Base-by-base conservation (phyloP, 1,139 yeast genomes). In the Blastobotrys aristatus region DNA sequence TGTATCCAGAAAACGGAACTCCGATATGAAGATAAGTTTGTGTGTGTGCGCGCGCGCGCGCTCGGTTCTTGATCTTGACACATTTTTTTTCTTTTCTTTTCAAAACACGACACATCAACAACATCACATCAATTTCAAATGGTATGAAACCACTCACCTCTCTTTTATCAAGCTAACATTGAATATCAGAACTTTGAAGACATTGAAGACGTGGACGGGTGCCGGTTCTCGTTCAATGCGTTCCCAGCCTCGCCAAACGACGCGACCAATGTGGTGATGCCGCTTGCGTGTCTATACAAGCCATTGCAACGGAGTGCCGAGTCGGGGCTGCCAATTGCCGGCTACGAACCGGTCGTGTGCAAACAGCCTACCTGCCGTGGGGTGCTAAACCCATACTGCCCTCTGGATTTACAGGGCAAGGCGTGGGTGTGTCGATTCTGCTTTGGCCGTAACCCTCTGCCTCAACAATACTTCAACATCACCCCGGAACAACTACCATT, bases 381-480 rank as follows among this genome's bases (percentile, higher is more conserved):
- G 1, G 74, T 82, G 21, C 60, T 82, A 50, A 81, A 79, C 58
- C 88, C 89, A 0, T 82, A 65, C 58, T 80, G 73, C 40, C 61
- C 61, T 31, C 55, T 73, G 14, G 75, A 74, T 53, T 47, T 59
- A 37, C 66, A 65, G 24, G 69, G 70, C 11, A 75, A 71, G 43
- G 61, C 71, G 2, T 84, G 92, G 92, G 65, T 73, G 1, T 84
- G 92, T 64, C 78, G 79, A 20, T 68, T 82, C 47, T 84, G 92
- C 67, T 68, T 71, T 16, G 69, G 73, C 42, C 68, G 79, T 36
- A 83, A 82, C 61, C 69, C 77, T 32, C 59, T 82, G 7, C 75
- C 75, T n/a, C 63, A 57, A 27, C 58, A 58, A 5, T 58, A 60
- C 42, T 35, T 30, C 21, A 49, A 51, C 20, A 48, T 56, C 6